Percentiles rank a stretch among this genome's conserved stretches.
Conservation (phyloP, 129 eudicot genomes). For the Calendula officinalis region DNA sequence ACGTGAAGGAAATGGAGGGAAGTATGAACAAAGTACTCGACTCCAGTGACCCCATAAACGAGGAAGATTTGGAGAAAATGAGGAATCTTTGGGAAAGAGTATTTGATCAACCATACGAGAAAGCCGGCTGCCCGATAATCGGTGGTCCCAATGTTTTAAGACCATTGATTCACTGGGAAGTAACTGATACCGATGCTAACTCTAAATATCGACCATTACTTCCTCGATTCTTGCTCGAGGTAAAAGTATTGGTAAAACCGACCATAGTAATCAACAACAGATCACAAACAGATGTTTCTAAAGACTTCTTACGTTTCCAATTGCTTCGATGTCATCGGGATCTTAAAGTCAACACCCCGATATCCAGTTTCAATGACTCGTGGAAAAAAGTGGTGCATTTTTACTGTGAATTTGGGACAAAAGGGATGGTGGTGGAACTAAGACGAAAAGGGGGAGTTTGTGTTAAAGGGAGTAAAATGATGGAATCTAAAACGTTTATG, state of each 20-base stretch:
- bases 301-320: slow-evolving; percentile 64
- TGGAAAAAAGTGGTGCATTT: slow-evolving; percentile 70
- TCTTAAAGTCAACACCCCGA: slow-evolving; percentile 58
- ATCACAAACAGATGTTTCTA: slow-evolving; percentile 28
- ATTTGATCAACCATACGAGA: slow-evolving; percentile 86
- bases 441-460: slow-evolving; percentile 59
- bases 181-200: slow-evolving; percentile 63
- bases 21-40: slow-evolving; percentile 48
- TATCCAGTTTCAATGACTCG: slow-evolving; percentile 37
- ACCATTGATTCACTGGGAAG: slow-evolving; percentile 63
- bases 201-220: slow-evolving; percentile 55
- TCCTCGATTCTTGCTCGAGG: slow-evolving; percentile 86
- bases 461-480: slow-evolving; percentile 52
- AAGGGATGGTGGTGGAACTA: slow-evolving; percentile 61
- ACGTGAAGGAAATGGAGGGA: slow-evolving; percentile 72
- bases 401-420: slow-evolving; percentile 90
- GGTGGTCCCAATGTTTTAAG: slow-evolving; percentile 10
- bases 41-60: slow-evolving; percentile 45
- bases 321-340: slow-evolving; percentile 63
- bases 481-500: slow-evolving; percentile 44
- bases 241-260: slow-evolving; percentile 50
- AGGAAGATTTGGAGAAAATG: slow-evolving; percentile 47
- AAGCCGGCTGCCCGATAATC: slow-evolving; percentile 68
- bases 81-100: slow-evolving; percentile 72
- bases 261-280: slow-evolving; percentile 26